Base-by-base conservation (phyloP, 2,329 filamentous ascomycete species). In the Mycosphaerella sp. region DNA sequence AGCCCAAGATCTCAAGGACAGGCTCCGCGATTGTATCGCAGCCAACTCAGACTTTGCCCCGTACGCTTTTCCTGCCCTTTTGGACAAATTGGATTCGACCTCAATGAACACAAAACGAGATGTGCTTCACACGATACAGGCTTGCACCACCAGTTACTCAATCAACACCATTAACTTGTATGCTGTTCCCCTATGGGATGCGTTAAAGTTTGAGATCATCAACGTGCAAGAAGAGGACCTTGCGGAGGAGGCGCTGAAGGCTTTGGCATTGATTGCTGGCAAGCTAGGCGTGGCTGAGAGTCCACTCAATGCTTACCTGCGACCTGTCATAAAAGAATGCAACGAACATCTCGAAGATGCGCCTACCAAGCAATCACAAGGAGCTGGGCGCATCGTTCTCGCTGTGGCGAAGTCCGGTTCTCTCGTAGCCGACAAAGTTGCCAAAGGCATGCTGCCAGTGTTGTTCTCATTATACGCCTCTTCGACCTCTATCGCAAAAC, bases 41-140 rank as follows among this genome's bases (percentile, higher is more conserved):
- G 78, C 81, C 6, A 82, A 78, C 0, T 71, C 74, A 3, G 73
- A 77, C 41, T 84, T 86, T 64, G 81, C 83, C n/a, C 80, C 81
- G 1, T 79, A 82, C 60, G 74, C 81, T 2, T 83, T 86, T 59
- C 81, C 82, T n/a, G 77, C 81, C 13, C 71, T 86, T 44, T 67
- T 86, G 28, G 83, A 86, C 60, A 85, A 85, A 62, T 73, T 86
- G 30, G 83, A 86, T 61, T 85, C 83, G 1, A 84, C 80, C 3
- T 84, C 82, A 1, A 74, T 79, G 55, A 85, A 82, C 64, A 84
- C 84, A 14, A 86, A 86, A 70, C 78, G 80, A 68, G 83, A 86
- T 67, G 80, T 82, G 1, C 69, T 86, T 4, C 79, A 81, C 62
- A 75, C 81, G n/a, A 71, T 86, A 41, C 73, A 75, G 36, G 76